These are phyloP conservation scores for Agrocybe pediades DNA, from an alignment of 768 basidiomycete species.

Conservation along the genomic window DNA sequence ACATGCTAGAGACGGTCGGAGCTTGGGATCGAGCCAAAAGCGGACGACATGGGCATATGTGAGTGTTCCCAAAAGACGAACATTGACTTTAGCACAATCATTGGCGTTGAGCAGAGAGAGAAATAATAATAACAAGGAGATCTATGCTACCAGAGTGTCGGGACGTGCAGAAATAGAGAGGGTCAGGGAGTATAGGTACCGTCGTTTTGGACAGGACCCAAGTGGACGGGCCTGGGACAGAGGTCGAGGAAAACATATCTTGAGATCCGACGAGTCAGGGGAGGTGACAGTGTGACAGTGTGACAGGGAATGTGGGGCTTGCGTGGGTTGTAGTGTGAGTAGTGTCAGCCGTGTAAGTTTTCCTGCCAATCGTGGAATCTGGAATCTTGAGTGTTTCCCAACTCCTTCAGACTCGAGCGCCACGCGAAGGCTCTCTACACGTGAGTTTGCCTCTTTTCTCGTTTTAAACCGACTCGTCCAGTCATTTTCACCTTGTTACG, in stretches of 20 bases:
- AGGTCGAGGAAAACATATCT: too few relatives aligned
- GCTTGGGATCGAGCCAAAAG: too few relatives aligned
- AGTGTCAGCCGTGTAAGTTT: slow-evolving; percentile 15
- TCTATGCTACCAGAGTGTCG: background rate
- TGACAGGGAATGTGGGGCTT: slow-evolving; percentile 4
- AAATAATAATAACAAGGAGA: background rate
- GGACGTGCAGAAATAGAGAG: slow-evolving; percentile 1
- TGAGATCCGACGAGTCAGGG: slow-evolving; percentile 1
- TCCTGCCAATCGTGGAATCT: slow-evolving; percentile 11
- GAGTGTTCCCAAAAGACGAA: too few relatives aligned
- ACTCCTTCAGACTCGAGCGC: slow-evolving; percentile 15
- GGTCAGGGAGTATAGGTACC: slow-evolving; percentile 5
- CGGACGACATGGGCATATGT: too few relatives aligned
- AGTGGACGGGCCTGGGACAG: background rate
- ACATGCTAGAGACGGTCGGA: too few relatives aligned
- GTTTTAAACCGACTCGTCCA: slow-evolving; percentile 13
- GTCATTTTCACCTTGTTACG: slow-evolving; percentile 6
- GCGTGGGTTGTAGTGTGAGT: slow-evolving; percentile 14
- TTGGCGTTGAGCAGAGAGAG: background rate
- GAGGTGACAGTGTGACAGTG: slow-evolving; percentile 5
- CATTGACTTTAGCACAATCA: too few relatives aligned
- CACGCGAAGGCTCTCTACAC: slow-evolving; percentile 24
- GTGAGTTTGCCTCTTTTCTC: slow-evolving; percentile 22
- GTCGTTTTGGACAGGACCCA: slow-evolving; percentile 2
- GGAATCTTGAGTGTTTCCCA: slow-evolving; percentile 19